Conservation (phyloP, 805 yeast genomes). For the Nakazawaea molendinolei region DNA sequence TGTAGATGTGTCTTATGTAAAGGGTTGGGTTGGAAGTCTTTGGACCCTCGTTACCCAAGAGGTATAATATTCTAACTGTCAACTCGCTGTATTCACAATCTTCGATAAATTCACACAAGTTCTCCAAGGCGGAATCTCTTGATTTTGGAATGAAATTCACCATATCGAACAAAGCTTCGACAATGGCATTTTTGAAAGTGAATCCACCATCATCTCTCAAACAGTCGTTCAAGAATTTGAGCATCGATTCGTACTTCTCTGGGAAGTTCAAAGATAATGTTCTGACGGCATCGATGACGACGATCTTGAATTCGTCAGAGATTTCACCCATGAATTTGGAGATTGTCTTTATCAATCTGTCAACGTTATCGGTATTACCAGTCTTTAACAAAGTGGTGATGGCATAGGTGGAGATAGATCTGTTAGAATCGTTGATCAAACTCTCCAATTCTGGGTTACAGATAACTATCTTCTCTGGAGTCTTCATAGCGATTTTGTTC, state of each 20-base stretch:
- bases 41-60: conserved; percentile 95
- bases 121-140: conserved; percentile 75
- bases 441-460: conserved; percentile 84
- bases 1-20: conserved; percentile 92
- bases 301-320: conserved; percentile 91
- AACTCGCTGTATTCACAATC: conserved; percentile 96
- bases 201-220: conserved; percentile 90
- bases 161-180: conserved; percentile 89
- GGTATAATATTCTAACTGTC: conserved; percentile 84
- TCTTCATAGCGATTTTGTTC: conserved; percentile 74
- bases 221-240: conserved; percentile 73
- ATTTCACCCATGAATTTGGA: conserved; percentile 87
- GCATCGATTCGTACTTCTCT: conserved; percentile 75
- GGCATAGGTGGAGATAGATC: conserved; percentile 93
- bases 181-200: conserved; percentile 76
- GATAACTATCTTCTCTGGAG: conserved; percentile 70
- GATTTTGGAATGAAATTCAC: conserved; percentile 82
- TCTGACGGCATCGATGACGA: conserved; percentile 91
- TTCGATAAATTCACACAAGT: conserved; percentile 93
- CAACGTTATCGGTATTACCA: conserved; percentile 85
- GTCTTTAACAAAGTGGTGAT: conserved; percentile 94
- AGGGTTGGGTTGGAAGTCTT: conserved; percentile 75
- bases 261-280: conserved; percentile 92
- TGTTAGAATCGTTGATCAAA: conserved; percentile 79
- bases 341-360: conserved; percentile 81